Evolutionary conservation across 2,329 filamentous ascomycete genomes (phyloP), one percentile per base, ranked within the genome.

Genomic region (Tolypocladium ophioglossoides): DNA sequence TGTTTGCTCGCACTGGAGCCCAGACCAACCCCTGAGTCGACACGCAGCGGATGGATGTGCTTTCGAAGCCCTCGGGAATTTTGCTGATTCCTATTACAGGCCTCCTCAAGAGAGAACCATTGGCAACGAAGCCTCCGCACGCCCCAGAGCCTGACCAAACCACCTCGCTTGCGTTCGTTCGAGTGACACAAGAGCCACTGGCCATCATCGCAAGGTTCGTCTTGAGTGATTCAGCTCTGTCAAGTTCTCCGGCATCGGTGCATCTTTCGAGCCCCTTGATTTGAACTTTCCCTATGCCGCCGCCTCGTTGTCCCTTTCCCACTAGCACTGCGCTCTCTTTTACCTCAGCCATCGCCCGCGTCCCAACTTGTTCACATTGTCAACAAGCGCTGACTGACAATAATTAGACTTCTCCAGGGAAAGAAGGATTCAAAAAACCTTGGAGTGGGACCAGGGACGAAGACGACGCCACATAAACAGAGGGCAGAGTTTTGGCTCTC

Each of bases 141-240:
- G 18, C 50, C 18, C 48, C 50, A 27, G 52, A 56, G 54, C 41
- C 48, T 46, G 51, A 51, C 52, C 46, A 51, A 41, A 52, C 34
- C 51, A 50, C 41, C 44, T 51, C 46, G 47, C 55, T 55, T 52
- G 44, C 46, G 37, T 54, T 57, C 37, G 20, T 53, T 56, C 49
- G 53, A 57, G 59, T 57, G 40, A 55, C 54, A 59, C 57, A 56
- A 46, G 51, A 41, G 50, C 52, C 48, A 51, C 51, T 53, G 46
- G 51, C 55, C 56, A 55, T 53, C 51, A 56, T 55, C 54, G 47
- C 57, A 52, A 62, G 59, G 61, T 61, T 56, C 53, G 61, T 63
- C 39, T 8, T 40, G 20, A 54, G 44, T 48, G 44, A 48, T 48
- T 48, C 27, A 48, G 44, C 44, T 32, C 18, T 5, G 18, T 34